phyloP scores from a whole-genome alignment of 1,284 basidiomycete genomes.

The Ustilago trichophora region DNA sequence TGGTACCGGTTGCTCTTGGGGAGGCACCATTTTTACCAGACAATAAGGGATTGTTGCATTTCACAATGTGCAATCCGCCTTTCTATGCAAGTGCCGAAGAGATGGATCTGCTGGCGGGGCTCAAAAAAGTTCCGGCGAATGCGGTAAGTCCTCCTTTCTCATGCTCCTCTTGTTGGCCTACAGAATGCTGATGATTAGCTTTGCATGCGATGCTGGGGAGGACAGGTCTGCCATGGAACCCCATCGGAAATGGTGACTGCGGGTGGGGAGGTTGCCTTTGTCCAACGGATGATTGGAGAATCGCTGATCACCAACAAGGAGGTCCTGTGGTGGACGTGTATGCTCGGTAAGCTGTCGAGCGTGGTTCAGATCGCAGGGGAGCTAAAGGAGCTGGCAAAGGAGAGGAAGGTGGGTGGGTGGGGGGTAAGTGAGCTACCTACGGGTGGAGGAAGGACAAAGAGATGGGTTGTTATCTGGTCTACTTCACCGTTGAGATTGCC shows the following conservation, averaged over 20 bases:
- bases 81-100: conserved; percentile 83
- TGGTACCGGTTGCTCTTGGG: too few species aligned
- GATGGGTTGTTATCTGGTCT: conserved; percentile 87
- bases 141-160: conserved; percentile 18
- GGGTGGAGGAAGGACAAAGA: conserved; percentile 77
- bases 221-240: conserved; percentile 73
- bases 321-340: conserved; percentile 81
- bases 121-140: conserved; percentile 29
- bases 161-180: too few species aligned
- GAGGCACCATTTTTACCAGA: too few species aligned
- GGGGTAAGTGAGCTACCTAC: conserved; percentile 80
- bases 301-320: conserved; percentile 70
- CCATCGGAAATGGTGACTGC: conserved; percentile 83
- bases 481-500: conserved; percentile 6
- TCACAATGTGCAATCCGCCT: conserved; percentile 94
- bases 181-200: too few species aligned
- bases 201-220: background rate
- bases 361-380: conserved; percentile 73
- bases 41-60: conserved; percentile 5
- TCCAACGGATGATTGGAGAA: conserved; percentile 80
- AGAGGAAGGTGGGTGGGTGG: conserved; percentile 74
- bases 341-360: conserved; percentile 86
- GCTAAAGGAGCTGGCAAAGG: conserved; percentile 69
- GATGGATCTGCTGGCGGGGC: conserved; percentile 66
- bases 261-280: conserved; percentile 85